Conservation (phyloP, 2,329 filamentous ascomycete genomes). For the Fusarium hostae region DNA sequence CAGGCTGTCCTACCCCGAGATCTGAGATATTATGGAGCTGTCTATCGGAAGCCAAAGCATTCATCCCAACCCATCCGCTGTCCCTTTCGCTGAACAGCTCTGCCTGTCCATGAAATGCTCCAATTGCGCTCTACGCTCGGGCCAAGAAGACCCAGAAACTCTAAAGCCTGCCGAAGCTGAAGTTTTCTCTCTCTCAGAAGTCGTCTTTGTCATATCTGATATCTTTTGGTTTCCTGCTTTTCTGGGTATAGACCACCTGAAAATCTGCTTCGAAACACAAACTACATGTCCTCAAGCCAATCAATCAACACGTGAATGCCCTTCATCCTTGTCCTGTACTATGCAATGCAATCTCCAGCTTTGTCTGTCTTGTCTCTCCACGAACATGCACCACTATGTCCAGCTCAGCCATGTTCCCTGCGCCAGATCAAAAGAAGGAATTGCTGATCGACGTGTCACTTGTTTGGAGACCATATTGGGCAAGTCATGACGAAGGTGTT, state of each 20-base stretch:
- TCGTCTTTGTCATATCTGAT: constrained; percentile 19
- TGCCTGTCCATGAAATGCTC: constrained; percentile 20
- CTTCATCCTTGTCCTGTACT: not conserved
- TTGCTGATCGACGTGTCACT: not conserved
- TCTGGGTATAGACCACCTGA: constrained; percentile 8
- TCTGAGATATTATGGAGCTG: constrained; percentile 36
- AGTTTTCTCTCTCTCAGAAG: not conserved
- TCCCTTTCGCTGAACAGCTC: not conserved
- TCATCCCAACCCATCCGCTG: not conserved
- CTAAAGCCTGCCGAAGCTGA: not conserved
- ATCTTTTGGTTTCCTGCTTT: constrained; percentile 7
- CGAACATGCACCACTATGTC: not conserved
- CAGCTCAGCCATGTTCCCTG: constrained; percentile 1
- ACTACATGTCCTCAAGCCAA: not conserved
- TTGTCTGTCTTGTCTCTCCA: not conserved
- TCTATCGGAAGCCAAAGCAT: not conserved
- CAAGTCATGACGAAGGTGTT: not conserved
- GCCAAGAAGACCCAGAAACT: not conserved
- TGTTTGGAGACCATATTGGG: not conserved
- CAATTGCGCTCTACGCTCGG: not conserved
- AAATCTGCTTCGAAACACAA: not conserved
- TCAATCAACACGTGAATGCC: not conserved
- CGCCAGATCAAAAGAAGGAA: not conserved
- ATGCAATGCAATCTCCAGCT: not conserved
- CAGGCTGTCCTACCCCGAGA: constrained; percentile 22